These are phyloP conservation scores for Ceratonia siliqua DNA, from an alignment of 306 rosid genomes.

Conservation along the genomic window DNA sequence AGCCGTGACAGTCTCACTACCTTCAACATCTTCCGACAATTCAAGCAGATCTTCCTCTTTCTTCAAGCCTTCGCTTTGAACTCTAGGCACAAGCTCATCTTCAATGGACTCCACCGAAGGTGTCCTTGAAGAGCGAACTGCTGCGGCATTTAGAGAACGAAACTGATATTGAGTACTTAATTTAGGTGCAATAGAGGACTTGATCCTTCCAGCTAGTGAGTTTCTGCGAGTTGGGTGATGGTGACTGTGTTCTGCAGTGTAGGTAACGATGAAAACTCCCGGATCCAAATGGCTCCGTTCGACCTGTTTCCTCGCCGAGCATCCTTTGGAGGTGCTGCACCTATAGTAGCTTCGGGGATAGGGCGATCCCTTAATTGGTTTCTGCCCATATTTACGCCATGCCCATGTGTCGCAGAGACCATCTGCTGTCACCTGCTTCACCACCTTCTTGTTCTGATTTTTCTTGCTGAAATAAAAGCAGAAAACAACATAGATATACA, in stretches of 20 bases:
- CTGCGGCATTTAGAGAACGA: slow-evolving; percentile 2
- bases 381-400: slow-evolving; percentile 97
- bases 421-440: slow-evolving; percentile 63
- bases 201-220: too few species aligned
- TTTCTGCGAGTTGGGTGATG: slow-evolving; percentile 67
- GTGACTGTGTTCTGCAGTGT: slow-evolving; percentile 80
- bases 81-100: slow-evolving; percentile 21
- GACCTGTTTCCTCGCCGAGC: slow-evolving; percentile 84
- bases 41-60: slow-evolving; percentile 36
- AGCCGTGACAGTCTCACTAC: background rate
- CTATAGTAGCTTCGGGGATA: slow-evolving; percentile 90
- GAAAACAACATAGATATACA: background rate
- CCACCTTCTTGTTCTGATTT: slow-evolving; percentile 57
- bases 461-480: slow-evolving; percentile 52
- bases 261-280: slow-evolving; percentile 58
- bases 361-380: slow-evolving; percentile 94
- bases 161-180: too few species aligned
- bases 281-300: slow-evolving; percentile 75
- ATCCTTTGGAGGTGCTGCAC: slow-evolving; percentile 88
- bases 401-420: slow-evolving; percentile 73
- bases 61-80: slow-evolving; percentile 18
- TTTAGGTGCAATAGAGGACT: too few species aligned
- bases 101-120: slow-evolving; percentile 25
- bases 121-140: slow-evolving; percentile 14
- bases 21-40: slow-evolving; percentile 18